These are phyloP conservation scores for Taphrina communis DNA, from an alignment of 1,139 yeast species.

Conservation along the genomic window DNA sequence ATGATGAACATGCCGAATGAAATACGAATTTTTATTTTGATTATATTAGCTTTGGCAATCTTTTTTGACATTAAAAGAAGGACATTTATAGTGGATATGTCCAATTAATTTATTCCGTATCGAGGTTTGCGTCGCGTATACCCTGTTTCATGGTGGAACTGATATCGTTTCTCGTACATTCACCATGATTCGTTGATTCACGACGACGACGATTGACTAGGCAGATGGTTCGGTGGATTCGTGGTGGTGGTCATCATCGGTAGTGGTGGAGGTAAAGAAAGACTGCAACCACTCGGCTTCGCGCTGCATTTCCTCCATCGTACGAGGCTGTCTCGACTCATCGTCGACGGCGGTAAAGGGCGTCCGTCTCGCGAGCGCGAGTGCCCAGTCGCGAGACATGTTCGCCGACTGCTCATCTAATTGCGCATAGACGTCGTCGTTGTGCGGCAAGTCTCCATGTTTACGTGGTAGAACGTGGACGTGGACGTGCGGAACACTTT, in stretches of 20 bases:
- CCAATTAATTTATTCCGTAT: background rate
- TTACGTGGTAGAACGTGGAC: constrained; percentile 83
- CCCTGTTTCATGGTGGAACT: too few species aligned
- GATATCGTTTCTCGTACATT: too few species aligned
- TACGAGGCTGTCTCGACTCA: constrained; percentile 60
- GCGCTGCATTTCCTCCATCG: constrained; percentile 64
- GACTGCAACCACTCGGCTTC: constrained; percentile 64
- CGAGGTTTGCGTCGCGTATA: background rate
- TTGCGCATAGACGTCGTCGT: constrained; percentile 67
- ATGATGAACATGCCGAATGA: background rate
- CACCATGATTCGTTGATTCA: too few species aligned
- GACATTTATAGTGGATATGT: background rate
- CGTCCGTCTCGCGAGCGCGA: constrained; percentile 51
- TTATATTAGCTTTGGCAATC: background rate
- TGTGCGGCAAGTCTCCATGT: constrained; percentile 58
- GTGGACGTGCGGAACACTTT: constrained; percentile 89
- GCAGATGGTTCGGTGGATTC: too few species aligned
- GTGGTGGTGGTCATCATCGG: too few species aligned
- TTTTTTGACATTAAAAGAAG: too few species aligned
- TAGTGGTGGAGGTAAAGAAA: constrained; percentile 50
- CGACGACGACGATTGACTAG: too few species aligned
- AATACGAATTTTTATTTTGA: too few species aligned
- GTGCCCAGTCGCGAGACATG: constrained; percentile 48
- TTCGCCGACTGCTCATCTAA: constrained; percentile 59
- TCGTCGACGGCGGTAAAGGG: constrained; percentile 56